Percentiles rank a stretch among this genome's conserved stretches.
Conservation (phyloP, 257 asterid genomes). For the Jacaranda copaia region DNA sequence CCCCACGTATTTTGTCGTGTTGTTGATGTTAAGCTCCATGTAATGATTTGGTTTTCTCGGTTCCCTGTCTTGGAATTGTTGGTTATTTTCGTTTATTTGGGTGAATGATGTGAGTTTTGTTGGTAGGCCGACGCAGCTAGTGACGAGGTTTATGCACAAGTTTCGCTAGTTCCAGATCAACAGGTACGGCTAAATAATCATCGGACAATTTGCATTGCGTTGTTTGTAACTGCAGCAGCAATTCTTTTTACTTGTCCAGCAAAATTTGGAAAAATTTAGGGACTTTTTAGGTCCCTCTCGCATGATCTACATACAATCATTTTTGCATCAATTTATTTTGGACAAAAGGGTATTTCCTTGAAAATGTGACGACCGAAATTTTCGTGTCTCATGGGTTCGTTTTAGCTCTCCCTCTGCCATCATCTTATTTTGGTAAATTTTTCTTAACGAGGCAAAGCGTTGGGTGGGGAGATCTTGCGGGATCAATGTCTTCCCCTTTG, state of each 20-base stretch:
- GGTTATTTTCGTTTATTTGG: conserved; percentile 1
- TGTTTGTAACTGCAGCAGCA: neutral
- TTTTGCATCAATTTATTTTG: neutral
- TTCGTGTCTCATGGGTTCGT: conserved; percentile 12
- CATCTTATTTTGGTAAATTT: conserved; percentile 29
- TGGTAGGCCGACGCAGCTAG: conserved; percentile 81
- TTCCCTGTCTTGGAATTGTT: conserved; percentile 13
- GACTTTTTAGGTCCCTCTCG: neutral
- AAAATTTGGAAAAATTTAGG: conserved; percentile 22
- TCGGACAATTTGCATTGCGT: conserved; percentile 30
- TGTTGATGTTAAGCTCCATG: conserved; percentile 90
- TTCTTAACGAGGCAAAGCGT: conserved; percentile 30
- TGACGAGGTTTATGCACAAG: conserved; percentile 94
- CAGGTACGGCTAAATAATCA: conserved; percentile 54
- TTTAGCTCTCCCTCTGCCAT: conserved; percentile 23
- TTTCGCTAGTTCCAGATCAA: conserved; percentile 80
- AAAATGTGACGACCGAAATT: neutral
- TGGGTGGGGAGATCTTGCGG: conserved; percentile 25
- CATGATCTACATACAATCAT: conserved; percentile 12
- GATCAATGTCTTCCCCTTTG: conserved; percentile 35
- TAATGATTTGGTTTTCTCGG: conserved; percentile 31
- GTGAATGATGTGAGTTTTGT: conserved; percentile 17
- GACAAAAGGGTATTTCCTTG: neutral
- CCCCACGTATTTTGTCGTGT: conserved; percentile 95
- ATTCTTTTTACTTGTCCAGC: conserved; percentile 5